Evolutionary conservation across 805 yeast species (phyloP), one percentile per base, ranked within the genome.

Genomic region (Candida vartiovaarae): DNA sequence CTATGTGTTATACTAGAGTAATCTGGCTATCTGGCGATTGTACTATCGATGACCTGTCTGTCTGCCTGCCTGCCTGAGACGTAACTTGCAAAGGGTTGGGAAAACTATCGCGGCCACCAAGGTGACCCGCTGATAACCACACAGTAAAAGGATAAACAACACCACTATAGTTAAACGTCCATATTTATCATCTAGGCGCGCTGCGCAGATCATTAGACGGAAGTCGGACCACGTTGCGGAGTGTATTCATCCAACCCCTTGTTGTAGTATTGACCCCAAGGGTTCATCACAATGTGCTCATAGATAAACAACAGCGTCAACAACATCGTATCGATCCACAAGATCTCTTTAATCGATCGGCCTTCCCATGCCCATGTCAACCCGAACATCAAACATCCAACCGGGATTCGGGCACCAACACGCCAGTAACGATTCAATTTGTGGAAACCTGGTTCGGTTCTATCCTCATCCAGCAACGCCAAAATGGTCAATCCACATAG

Each of bases 381-480:
- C 32, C 69, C 70, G 28, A 68, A 48, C 28, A 71, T 69, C 31
- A 62, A 50, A 10, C 63, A 48, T 0, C 68, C 78, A 6, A 65
- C 51, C 0, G 74, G 76, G 31, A 66, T 45, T 44, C 81, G 61
- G 32, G 65, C 58, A 3, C 67, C 45, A 4, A 75, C 56, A 42
- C 81, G 55, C 51, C 60, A 63, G 41, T 62, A 57, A 36, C 67
- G 62, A 3, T 69, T 52, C 3, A 70, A 44, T 4, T 56, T 9
- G 39, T 62, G 68, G 23, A 55, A 39, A 3, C 55, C 61, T 5
- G 57, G 53, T 0, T 64, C 60, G 42, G 77, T 82, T n/a, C 55
- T 49, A 20, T 74, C 65, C 39, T 62, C 63, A 54, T 77, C 82
- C 1, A 67, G 42, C 5, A 66, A 43, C 0, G 78, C 80, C 10